phyloP scores from a whole-genome alignment of 805 yeast species.

The Schwanniomyces sp. region DNA sequence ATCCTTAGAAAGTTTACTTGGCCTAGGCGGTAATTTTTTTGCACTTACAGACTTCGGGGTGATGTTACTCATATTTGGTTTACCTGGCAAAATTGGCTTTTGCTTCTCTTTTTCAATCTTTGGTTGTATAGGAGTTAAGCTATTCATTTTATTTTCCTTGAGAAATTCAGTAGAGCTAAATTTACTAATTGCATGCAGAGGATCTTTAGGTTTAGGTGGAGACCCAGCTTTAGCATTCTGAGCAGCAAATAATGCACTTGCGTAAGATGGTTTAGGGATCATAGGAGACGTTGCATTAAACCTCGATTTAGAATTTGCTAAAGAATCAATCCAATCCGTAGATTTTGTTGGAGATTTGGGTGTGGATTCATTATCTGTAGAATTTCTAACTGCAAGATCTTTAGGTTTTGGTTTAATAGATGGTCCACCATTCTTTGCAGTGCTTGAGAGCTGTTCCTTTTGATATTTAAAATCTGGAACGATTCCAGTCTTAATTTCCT shows the following conservation, averaged over 20 bases:
- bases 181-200: not conserved
- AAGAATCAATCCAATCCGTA: slow-evolving; percentile 3
- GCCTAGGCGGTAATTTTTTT: slow-evolving; percentile 11
- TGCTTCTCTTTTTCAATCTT: not conserved
- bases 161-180: not conserved
- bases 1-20: slow-evolving; percentile 15
- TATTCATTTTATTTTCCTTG: not conserved
- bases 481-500: slow-evolving; percentile 9
- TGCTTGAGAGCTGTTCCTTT: not conserved
- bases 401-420: not conserved
- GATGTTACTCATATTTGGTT: not conserved
- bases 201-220: not conserved
- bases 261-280: slow-evolving; percentile 12
- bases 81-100: not conserved
- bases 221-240: slow-evolving; percentile 7
- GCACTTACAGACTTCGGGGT: not conserved
- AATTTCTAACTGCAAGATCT: not conserved
- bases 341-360: not conserved
- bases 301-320: not conserved
- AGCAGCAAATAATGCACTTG: slow-evolving; percentile 7
- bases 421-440: not conserved
- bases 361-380: not conserved
- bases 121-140: not conserved
- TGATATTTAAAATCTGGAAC: not conserved
- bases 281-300: slow-evolving; percentile 1